Percentiles rank a stretch among this genome's conserved stretches.
phyloP scores from a whole-genome alignment of 441 rosid species.

The Jatropha multifida region DNA sequence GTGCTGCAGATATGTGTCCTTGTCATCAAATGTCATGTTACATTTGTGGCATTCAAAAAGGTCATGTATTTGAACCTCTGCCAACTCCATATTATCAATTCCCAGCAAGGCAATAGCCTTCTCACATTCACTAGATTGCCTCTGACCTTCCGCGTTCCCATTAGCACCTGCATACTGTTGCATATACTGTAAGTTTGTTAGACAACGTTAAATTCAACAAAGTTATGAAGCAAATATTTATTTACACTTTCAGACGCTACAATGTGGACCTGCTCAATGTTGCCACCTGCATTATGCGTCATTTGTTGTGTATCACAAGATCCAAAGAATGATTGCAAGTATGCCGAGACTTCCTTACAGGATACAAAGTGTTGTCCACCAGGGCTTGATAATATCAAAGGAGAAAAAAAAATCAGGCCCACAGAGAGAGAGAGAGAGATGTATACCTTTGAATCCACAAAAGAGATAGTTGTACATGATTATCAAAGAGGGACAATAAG shows the following conservation, averaged over 20 bases:
- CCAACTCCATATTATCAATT: constrained; percentile 54
- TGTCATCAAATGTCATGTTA: constrained; percentile 58
- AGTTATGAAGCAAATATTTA: constrained; percentile 8
- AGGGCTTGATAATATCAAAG: constrained; percentile 42
- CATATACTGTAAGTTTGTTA: constrained; percentile 22
- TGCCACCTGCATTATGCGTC: constrained; percentile 25
- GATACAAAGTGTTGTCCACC: constrained; percentile 66
- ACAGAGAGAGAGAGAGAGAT: background rate
- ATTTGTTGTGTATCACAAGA: constrained; percentile 25
- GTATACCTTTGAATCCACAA: background rate
- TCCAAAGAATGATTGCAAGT: constrained; percentile 46
- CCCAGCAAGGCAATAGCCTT: constrained; percentile 38
- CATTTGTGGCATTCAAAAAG: constrained; percentile 75
- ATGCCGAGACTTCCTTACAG: constrained; percentile 67
- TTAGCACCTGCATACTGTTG: constrained; percentile 36
- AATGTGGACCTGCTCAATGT: constrained; percentile 29
- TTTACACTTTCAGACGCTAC: constrained; percentile 36
- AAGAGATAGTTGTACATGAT: background rate
- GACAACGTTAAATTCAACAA: constrained; percentile 14
- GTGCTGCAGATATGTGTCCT: constrained; percentile 65
- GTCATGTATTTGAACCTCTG: constrained; percentile 52
- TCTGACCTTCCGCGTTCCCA: constrained; percentile 37
- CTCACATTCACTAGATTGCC: constrained; percentile 31
- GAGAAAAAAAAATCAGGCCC: background rate
- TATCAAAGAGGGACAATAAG: background rate